Conservation (phyloP, 2,329 filamentous ascomycete genomes). For the Sclerotinia glacialis region DNA sequence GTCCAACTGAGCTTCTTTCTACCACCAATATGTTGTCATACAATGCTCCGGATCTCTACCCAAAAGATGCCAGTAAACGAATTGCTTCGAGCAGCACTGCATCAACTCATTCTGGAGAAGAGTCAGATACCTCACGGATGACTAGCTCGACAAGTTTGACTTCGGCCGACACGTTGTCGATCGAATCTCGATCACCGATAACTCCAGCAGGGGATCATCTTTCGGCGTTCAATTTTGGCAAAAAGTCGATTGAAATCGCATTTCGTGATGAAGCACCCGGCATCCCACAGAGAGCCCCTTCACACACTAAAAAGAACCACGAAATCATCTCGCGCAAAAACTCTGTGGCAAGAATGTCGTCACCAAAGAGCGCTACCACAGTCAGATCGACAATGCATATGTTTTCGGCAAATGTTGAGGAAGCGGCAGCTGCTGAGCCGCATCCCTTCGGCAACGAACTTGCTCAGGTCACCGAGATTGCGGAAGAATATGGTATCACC, state of each 20-base stretch:
- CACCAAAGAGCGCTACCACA: conserved; percentile 57
- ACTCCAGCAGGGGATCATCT: conserved; percentile 61
- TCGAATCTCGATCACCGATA: conserved; percentile 42
- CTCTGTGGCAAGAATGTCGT: conserved; percentile 60
- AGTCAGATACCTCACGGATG: conserved; percentile 62
- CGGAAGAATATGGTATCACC: conserved; percentile 73
- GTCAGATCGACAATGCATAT: conserved; percentile 51
- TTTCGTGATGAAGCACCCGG: conserved; percentile 50
- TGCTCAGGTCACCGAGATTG: conserved; percentile 87
- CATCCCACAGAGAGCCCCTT: conserved; percentile 75
- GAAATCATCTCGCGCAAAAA: conserved; percentile 70
- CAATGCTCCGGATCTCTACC: conserved; percentile 79
- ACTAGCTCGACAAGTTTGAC: conserved; percentile 45
- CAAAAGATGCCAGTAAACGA: conserved; percentile 20
- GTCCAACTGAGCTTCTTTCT: conserved; percentile 80
- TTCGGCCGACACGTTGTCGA: conserved; percentile 47
- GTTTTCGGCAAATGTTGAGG: conserved; percentile 35
- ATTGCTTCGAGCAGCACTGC: conserved; percentile 24
- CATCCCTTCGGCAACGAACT: conserved; percentile 89
- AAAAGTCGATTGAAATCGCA: conserved; percentile 39
- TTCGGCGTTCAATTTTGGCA: conserved; percentile 59
- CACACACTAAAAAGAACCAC: conserved; percentile 85
- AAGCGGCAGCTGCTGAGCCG: conserved; percentile 41
- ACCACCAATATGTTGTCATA: conserved; percentile 97
- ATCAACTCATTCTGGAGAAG: conserved; percentile 54